These are phyloP conservation scores for Podila horticola DNA, from an alignment of 192 early-diverging fungal genomes.

Conservation along the genomic window DNA sequence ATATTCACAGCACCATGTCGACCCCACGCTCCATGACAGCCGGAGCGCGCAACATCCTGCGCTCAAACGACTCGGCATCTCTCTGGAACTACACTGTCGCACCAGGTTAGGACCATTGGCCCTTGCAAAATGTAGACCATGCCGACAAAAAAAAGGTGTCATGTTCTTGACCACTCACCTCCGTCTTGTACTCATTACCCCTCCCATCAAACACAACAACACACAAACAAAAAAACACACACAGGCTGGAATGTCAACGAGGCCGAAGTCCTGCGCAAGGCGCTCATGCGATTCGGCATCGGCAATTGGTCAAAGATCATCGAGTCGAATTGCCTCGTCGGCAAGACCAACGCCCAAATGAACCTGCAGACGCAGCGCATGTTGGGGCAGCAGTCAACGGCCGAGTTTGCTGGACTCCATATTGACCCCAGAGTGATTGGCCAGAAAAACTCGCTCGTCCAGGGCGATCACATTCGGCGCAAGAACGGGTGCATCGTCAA, in stretches of 20 bases:
- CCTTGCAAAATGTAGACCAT: too few relatives aligned
- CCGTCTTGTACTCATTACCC: too few relatives aligned
- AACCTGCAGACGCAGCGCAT: conserved; percentile 95
- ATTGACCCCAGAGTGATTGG: conserved; percentile 90
- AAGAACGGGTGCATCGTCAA: conserved; percentile 98
- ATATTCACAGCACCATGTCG: conserved; percentile 14
- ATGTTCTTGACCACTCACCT: too few relatives aligned
- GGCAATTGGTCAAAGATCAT: conserved; percentile 98
- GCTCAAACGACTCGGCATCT: conserved; percentile 94
- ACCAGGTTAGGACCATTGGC: conserved; percentile 72
- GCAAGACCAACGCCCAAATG: conserved; percentile 98
- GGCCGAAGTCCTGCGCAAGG: conserved; percentile 82
- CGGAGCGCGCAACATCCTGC: conserved; percentile 89
- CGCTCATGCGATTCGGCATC: conserved; percentile 89
- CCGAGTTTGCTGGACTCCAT: conserved; percentile 93
- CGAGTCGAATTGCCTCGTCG: conserved; percentile 87
- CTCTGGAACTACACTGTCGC: conserved; percentile 95
- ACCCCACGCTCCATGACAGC: conserved; percentile 91
- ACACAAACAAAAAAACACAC: too few relatives aligned
- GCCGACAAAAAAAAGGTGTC: too few relatives aligned
- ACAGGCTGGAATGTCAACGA: conserved; percentile 89
- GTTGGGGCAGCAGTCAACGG: conserved; percentile 82
- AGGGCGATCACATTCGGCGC: conserved; percentile 84
- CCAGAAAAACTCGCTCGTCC: conserved; percentile 84
- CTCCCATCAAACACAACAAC: too few relatives aligned